phyloP scores from a whole-genome alignment of 257 asterid genomes.

The Nyctanthes arbortristis region DNA sequence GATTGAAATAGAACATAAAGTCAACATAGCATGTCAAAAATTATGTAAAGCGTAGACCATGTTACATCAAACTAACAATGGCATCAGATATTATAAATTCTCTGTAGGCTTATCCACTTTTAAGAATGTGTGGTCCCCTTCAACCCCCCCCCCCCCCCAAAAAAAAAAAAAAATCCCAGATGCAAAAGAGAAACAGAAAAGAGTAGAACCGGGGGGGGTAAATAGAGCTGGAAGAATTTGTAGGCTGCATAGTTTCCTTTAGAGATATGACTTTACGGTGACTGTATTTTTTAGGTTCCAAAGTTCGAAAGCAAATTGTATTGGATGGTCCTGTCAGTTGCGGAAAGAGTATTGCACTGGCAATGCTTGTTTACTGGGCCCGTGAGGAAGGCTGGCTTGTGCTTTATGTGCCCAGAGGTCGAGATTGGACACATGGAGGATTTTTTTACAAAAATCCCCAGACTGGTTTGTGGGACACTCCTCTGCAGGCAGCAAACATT shows the following conservation, averaged over 20 bases:
- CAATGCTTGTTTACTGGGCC: constrained; percentile 98
- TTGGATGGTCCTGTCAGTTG: constrained; percentile 88
- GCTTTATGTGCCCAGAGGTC: constrained; percentile 80
- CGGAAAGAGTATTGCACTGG: constrained; percentile 92
- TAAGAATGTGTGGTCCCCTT: neutral
- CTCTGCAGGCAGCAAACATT: constrained; percentile 77
- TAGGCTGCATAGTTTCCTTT: constrained; percentile 1
- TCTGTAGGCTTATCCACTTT: neutral
- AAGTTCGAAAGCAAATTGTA: constrained; percentile 67
- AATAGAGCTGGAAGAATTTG: constrained; percentile 12
- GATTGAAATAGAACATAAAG: neutral
- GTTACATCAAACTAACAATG: neutral
- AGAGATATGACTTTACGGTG: constrained; percentile 20
- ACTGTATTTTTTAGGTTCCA: constrained; percentile 55
- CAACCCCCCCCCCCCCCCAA: neutral
- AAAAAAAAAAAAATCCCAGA: no score
- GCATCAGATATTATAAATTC: neutral
- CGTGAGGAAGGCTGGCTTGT: constrained; percentile 98
- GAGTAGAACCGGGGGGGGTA: no score
- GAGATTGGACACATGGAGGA: constrained; percentile 95
- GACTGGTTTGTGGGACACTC: constrained; percentile 92
- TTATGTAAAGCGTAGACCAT: neutral
- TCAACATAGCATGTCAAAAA: neutral
- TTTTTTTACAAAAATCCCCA: constrained; percentile 72
- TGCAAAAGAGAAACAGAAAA: no score